Evolutionary conservation across 2,329 filamentous ascomycete genomes (phyloP).

Genomic region (Diplodia seriata): DNA sequence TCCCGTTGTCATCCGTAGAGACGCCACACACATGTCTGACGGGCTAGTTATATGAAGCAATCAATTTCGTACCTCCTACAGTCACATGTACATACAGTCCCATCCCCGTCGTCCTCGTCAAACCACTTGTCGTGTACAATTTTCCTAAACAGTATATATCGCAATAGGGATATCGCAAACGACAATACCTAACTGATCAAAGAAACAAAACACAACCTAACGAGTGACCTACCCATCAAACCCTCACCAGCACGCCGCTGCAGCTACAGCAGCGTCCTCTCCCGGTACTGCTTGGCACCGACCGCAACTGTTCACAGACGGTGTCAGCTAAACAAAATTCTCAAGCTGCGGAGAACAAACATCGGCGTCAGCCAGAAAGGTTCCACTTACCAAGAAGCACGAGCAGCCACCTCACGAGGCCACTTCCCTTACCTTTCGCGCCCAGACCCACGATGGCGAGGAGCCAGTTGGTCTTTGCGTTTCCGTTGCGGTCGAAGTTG

Average conservation of each 20-base stretch:
- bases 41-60: background rate
- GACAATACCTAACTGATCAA: slow-evolving; percentile 1
- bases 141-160: background rate
- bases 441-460: slow-evolving; percentile 28
- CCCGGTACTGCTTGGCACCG: slow-evolving; percentile 20
- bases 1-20: no score
- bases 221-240: background rate
- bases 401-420: slow-evolving; percentile 18
- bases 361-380: background rate
- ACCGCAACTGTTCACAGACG: slow-evolving; percentile 1
- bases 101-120: background rate
- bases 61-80: background rate
- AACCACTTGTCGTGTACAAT: background rate
- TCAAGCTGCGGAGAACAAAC: background rate
- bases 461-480: slow-evolving; percentile 43
- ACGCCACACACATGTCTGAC: background rate
- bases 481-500: slow-evolving; percentile 67
- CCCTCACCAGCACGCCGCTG: no score
- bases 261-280: slow-evolving; percentile 10
- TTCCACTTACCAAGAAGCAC: slow-evolving; percentile 30
- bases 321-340: background rate
- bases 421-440: slow-evolving; percentile 30
- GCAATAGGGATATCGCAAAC: slow-evolving; percentile 15
- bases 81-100: slow-evolving; percentile 1
- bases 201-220: background rate